phyloP scores from a whole-genome alignment of 306 rosid species.

The Citrullus mucosospermus region DNA sequence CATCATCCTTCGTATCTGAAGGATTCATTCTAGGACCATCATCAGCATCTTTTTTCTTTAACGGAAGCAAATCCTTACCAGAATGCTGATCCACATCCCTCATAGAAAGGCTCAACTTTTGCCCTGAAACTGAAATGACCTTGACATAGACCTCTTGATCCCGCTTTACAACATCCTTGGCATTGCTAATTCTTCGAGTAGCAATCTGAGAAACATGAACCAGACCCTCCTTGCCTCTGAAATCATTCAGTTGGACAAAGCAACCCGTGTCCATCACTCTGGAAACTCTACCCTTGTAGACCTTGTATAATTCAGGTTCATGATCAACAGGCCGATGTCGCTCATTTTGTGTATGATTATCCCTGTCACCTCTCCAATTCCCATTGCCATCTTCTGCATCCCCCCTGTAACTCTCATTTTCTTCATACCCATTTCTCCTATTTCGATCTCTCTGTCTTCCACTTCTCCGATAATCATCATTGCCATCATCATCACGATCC shows the following conservation, averaged over 20 bases:
- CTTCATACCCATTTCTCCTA: conserved; percentile 20
- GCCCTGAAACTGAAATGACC: conserved; percentile 64
- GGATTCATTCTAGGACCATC: conserved; percentile 48
- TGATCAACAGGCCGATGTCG: conserved; percentile 24
- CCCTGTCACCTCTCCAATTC: conserved; percentile 21
- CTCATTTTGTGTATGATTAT: conserved; percentile 17
- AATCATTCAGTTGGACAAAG: conserved; percentile 62
- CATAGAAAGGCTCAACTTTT: conserved; percentile 77
- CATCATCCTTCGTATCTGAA: conserved; percentile 51
- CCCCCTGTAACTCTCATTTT: conserved; percentile 23
- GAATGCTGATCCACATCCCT: conserved; percentile 78
- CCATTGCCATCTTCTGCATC: conserved; percentile 17
- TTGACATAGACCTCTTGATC: conserved; percentile 77
- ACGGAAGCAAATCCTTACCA: conserved; percentile 67
- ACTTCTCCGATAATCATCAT: conserved; percentile 13
- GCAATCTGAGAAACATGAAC: conserved; percentile 89
- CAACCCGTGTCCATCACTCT: conserved; percentile 84
- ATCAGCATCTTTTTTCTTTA: conserved; percentile 47
- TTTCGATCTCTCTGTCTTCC: conserved; percentile 27
- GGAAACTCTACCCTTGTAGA: conserved; percentile 65
- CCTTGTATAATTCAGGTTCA: conserved; percentile 56
- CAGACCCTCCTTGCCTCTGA: conserved; percentile 77
- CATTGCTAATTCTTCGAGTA: conserved; percentile 50
- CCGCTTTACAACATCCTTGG: conserved; percentile 76
- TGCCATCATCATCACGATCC: conserved; percentile 14